Conservation (phyloP, 345 rosid genomes). For the Dimocarpus longan region DNA sequence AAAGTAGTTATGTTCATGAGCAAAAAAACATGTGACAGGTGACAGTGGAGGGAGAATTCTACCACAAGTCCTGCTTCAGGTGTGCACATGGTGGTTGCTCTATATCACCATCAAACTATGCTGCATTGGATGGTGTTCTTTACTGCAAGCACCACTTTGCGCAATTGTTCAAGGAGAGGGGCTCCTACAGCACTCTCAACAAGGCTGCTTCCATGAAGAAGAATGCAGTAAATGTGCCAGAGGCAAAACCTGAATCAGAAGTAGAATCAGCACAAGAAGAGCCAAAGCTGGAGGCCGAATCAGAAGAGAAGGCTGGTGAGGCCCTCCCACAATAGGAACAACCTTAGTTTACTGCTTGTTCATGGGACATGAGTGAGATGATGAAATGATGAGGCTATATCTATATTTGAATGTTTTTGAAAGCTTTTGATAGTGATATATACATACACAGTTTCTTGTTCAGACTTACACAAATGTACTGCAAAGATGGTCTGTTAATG, state of each 20-base stretch:
- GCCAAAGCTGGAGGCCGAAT: slow-evolving; percentile 3
- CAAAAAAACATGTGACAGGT: slow-evolving; percentile 30
- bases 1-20: not conserved
- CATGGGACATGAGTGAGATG: too few relatives aligned
- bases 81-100: slow-evolving; percentile 57
- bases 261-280: not conserved
- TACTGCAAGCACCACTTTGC: slow-evolving; percentile 59
- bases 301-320: slow-evolving; percentile 16
- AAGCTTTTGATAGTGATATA: not conserved
- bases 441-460: not conserved
- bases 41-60: slow-evolving; percentile 50
- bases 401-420: not conserved
- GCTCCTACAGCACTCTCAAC: slow-evolving; percentile 43
- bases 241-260: slow-evolving; percentile 19
- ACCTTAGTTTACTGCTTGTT: too few relatives aligned
- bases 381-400: too few relatives aligned
- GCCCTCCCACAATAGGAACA: not conserved
- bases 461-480: not conserved
- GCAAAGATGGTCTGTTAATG: not conserved
- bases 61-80: slow-evolving; percentile 60
- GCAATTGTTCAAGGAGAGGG: slow-evolving; percentile 59
- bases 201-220: slow-evolving; percentile 37
- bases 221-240: not conserved
- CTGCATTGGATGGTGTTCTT: slow-evolving; percentile 51
- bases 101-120: slow-evolving; percentile 47